These are phyloP conservation scores for Pseudomonodictys pantanalensis DNA, from an alignment of 495 filamentous ascomycete species.

Conservation along the genomic window DNA sequence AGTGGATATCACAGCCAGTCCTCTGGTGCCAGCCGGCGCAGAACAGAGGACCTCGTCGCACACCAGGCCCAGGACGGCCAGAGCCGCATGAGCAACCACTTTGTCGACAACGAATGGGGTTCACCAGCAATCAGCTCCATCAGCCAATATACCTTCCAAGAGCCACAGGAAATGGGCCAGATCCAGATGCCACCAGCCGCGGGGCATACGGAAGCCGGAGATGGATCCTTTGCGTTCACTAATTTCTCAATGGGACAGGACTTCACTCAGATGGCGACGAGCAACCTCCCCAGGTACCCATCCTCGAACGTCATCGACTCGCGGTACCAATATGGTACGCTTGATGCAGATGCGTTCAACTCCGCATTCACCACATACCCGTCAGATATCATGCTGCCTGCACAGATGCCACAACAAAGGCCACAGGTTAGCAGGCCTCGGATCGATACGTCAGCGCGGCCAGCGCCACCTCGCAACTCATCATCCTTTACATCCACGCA, in stretches of 20 bases:
- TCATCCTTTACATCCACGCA: slow-evolving; percentile 10
- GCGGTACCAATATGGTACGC: slow-evolving; percentile 6
- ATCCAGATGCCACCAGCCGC: slow-evolving; percentile 16
- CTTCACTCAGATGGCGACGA: slow-evolving; percentile 7
- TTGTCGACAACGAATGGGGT: slow-evolving; percentile 38
- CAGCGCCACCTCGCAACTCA: background rate
- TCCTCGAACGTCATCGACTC: slow-evolving; percentile 2
- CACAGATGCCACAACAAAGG: background rate
- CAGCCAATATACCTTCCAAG: slow-evolving; percentile 26
- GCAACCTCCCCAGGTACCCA: slow-evolving; percentile 4
- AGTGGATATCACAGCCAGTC: slow-evolving; percentile 34
- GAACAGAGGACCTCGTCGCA: background rate
- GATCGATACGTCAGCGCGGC: slow-evolving; percentile 17
- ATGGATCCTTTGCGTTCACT: slow-evolving; percentile 16
- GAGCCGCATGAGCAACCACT: slow-evolving; percentile 19
- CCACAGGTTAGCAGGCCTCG: slow-evolving; percentile 1
- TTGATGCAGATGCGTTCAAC: slow-evolving; percentile 10
- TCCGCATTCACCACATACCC: background rate
- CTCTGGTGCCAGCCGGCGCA: slow-evolving; percentile 24
- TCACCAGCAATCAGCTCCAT: slow-evolving; percentile 47
- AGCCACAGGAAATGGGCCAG: slow-evolving; percentile 18
- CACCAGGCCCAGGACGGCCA: slow-evolving; percentile 18
- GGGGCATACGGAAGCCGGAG: slow-evolving; percentile 14
- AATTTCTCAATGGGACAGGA: slow-evolving; percentile 27
- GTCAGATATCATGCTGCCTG: background rate